Percentiles rank a stretch among this genome's conserved stretches.
phyloP scores from a whole-genome alignment of 345 rosid genomes.

The Eucalyptus urophylla region DNA sequence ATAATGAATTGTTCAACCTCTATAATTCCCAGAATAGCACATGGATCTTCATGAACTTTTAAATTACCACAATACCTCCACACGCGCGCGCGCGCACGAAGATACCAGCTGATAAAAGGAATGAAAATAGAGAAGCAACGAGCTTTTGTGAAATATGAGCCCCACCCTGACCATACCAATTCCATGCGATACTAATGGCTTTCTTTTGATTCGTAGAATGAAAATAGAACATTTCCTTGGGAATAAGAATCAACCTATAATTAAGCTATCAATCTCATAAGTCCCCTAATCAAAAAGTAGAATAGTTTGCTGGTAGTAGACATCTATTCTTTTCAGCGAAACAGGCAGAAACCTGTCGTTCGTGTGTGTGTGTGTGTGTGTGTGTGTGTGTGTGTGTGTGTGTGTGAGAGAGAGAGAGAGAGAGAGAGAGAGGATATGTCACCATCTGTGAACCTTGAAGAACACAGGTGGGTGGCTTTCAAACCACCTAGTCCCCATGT shows the following conservation, averaged over 20 bases:
- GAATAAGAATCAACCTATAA: background rate
- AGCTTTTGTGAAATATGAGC: background rate
- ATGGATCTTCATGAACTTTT: background rate
- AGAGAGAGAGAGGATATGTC: background rate
- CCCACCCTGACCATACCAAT: background rate
- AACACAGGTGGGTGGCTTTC: background rate
- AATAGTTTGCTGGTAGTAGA: background rate
- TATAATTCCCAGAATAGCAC: background rate
- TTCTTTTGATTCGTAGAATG: background rate
- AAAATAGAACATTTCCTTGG: background rate
- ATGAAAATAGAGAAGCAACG: background rate
- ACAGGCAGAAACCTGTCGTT: background rate
- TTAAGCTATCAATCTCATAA: background rate
- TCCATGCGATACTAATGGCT: background rate
- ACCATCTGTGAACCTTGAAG: background rate
- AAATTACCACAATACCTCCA: background rate
- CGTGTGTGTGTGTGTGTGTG: background rate
- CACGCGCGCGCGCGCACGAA: accelerated
- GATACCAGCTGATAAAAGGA: background rate
- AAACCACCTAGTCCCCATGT: background rate
- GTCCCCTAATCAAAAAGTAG: background rate
- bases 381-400: background rate
- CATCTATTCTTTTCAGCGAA: background rate
- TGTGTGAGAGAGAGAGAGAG: background rate
- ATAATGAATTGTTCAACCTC: background rate